phyloP scores from a whole-genome alignment of 2,329 filamentous ascomycete species.

The Claviceps paspali region DNA sequence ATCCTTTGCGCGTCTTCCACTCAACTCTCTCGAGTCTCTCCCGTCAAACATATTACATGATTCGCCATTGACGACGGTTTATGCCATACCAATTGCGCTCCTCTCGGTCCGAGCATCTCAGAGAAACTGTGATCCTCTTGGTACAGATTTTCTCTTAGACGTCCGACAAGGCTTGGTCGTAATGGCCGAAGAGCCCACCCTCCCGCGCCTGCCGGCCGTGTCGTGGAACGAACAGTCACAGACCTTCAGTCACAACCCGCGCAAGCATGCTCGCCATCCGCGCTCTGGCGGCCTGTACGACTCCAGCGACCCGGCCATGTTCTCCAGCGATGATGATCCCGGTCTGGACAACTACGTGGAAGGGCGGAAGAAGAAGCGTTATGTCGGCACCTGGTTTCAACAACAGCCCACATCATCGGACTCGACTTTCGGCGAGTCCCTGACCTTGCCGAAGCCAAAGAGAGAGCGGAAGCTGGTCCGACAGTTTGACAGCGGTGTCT shows the following conservation, averaged over 20 bases:
- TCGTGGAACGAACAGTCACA: conserved; percentile 24
- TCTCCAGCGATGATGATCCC: conserved; percentile 59
- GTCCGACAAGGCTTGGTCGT: background rate
- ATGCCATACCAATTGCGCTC: background rate
- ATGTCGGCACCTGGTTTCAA: conserved; percentile 53
- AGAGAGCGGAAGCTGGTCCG: conserved; percentile 32
- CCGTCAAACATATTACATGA: background rate
- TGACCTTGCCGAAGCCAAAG: conserved; percentile 25
- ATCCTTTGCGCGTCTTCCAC: conserved; percentile 1
- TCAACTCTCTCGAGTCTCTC: too few species aligned
- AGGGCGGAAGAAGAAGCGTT: conserved; percentile 43
- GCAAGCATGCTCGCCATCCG: conserved; percentile 23
- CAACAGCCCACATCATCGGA: conserved; percentile 39
- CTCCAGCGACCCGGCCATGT: conserved; percentile 56
- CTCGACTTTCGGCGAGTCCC: conserved; percentile 27
- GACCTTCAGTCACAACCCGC: conserved; percentile 22
- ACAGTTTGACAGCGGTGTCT: conserved; percentile 55
- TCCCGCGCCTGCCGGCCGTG: conserved; percentile 23
- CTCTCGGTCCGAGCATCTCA: too few species aligned
- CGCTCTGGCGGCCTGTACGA: conserved; percentile 26
- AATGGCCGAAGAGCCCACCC: conserved; percentile 27
- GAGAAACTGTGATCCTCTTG: too few species aligned
- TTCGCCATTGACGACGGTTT: background rate
- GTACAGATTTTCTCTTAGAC: background rate
- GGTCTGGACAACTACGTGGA: conserved; percentile 48